These are phyloP conservation scores for Aphanomyces stellatus DNA, from an alignment of 352 stramenopile genomes.

Conservation along the genomic window DNA sequence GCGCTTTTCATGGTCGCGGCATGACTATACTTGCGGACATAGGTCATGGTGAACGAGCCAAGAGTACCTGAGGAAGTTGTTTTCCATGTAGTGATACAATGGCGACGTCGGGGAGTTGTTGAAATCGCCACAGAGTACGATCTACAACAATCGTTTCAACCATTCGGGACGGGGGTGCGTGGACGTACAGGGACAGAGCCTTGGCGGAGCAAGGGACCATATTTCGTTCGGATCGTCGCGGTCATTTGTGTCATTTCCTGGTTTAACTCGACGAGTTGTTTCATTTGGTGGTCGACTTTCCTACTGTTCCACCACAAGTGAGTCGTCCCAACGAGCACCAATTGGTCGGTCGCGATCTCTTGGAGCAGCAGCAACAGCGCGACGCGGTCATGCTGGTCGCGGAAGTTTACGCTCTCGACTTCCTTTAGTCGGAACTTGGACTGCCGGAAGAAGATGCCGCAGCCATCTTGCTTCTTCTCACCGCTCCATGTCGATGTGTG, in stretches of 20 bases:
- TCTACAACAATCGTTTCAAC: conserved; percentile 22
- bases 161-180: neutral
- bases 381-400: conserved; percentile 78
- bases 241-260: conserved; percentile 76
- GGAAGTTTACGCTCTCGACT: conserved; percentile 79
- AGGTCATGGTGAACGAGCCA: neutral
- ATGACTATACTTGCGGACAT: neutral
- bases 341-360: conserved; percentile 73
- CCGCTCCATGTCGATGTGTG: conserved; percentile 81
- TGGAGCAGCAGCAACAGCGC: conserved; percentile 78
- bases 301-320: conserved; percentile 84
- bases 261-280: conserved; percentile 72
- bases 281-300: conserved; percentile 83
- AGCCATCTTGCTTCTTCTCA: conserved; percentile 82
- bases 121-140: conserved; percentile 80
- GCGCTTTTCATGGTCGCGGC: conserved; percentile 31
- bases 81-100: conserved; percentile 85
- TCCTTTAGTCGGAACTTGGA: conserved; percentile 82
- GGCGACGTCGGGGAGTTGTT: conserved; percentile 81
- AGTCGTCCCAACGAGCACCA: conserved; percentile 71
- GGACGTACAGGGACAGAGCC: conserved; percentile 37
- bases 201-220: conserved; percentile 48
- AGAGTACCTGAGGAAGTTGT: conserved; percentile 51
- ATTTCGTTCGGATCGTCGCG: conserved; percentile 73
- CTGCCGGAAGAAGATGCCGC: conserved; percentile 80